Percentiles rank a stretch among this genome's conserved stretches.
Evolutionary conservation across 2,329 filamentous ascomycete genomes (phyloP).

Genomic region (Westerdykella sp.): DNA sequence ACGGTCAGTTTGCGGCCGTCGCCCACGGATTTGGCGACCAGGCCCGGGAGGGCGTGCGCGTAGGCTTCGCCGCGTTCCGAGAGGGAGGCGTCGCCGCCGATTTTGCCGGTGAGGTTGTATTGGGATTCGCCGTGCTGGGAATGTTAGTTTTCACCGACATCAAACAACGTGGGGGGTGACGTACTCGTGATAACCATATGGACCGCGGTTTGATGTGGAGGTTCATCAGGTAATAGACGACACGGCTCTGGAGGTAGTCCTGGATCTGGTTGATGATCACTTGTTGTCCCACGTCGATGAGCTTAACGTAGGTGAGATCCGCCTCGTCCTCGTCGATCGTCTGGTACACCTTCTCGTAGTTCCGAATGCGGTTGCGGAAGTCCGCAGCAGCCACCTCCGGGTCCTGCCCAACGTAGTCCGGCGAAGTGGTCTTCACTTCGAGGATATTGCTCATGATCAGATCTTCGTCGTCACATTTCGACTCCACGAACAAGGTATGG

Average conservation of each 20-base stretch:
- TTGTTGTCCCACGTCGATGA: conserved; percentile 91
- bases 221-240: conserved; percentile 98
- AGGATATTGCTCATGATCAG: conserved; percentile 98
- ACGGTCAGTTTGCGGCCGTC: conserved; percentile 63
- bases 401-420: conserved; percentile 90
- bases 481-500: conserved; percentile 93
- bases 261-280: conserved; percentile 98
- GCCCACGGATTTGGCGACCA: conserved; percentile 79
- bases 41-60: conserved; percentile 72
- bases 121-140: conserved; percentile 83
- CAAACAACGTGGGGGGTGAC: conserved; percentile 28
- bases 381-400: conserved; percentile 85
- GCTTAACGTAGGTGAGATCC: conserved; percentile 89
- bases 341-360: conserved; percentile 96
- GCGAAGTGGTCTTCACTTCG: conserved; percentile 93
- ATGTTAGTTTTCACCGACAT: conserved; percentile 9
- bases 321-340: conserved; percentile 86
- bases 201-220: conserved; percentile 93
- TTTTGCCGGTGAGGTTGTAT: conserved; percentile 84
- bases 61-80: conserved; percentile 85
- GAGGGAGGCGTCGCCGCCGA: conserved; percentile 84
- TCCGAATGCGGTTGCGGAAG: conserved; percentile 88
- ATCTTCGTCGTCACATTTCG: conserved; percentile 91
- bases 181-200: conserved; percentile 89
- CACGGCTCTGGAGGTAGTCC: conserved; percentile 91